Evolutionary conservation across 1,284 basidiomycete species (phyloP).

Genomic region (Volvariella surrecta): DNA sequence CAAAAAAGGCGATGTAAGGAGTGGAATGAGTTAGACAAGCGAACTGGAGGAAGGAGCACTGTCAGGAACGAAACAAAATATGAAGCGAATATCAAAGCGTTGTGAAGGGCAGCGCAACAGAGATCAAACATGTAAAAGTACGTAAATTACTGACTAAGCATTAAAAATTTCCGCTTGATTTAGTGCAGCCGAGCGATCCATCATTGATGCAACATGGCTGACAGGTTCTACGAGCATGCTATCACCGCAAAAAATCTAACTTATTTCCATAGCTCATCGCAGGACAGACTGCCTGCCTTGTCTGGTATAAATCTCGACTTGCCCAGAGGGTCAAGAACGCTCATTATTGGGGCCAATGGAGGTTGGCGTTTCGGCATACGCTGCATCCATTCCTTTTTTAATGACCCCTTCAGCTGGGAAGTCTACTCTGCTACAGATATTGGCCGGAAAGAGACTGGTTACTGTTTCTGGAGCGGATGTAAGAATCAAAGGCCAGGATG

Average conservation of each 20-base stretch:
- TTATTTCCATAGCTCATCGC: constrained; percentile 44
- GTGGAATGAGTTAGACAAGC: constrained; percentile 16
- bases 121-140: no score
- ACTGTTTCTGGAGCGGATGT: constrained; percentile 51
- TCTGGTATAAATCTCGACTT: constrained; percentile 60
- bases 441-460: constrained; percentile 88
- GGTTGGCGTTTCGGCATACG: constrained; percentile 29
- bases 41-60: neutral
- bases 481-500: constrained; percentile 72
- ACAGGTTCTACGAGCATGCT: no score
- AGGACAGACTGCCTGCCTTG: constrained; percentile 38
- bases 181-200: no score
- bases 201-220: no score
- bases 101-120: no score
- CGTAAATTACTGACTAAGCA: no score
- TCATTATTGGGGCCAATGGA: constrained; percentile 89
- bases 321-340: constrained; percentile 67
- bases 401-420: constrained; percentile 67
- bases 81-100: neutral
- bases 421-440: constrained; percentile 88
- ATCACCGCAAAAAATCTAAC: constrained; percentile 55
- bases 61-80: neutral
- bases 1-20: constrained; percentile 20
- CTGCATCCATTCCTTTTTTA: constrained; percentile 10
- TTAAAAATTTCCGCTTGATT: no score